These are phyloP conservation scores for Podospora bellae-mahoneyi DNA, from an alignment of 495 filamentous ascomycete species.

Conservation along the genomic window DNA sequence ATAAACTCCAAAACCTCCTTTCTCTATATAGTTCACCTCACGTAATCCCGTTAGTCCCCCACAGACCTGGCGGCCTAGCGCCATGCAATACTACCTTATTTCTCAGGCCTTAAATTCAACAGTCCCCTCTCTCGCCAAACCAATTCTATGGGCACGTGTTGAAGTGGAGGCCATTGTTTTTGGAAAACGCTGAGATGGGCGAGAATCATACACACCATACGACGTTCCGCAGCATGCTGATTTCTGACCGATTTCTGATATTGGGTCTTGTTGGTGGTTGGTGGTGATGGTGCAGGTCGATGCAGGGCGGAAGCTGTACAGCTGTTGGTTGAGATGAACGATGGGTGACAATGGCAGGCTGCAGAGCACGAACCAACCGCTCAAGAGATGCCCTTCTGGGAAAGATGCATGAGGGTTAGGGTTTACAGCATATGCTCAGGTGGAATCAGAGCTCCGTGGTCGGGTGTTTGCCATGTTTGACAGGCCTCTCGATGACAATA, in stretches of 20 bases:
- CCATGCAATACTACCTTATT: too few relatives aligned
- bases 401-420: neutral
- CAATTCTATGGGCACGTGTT: neutral
- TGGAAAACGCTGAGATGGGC: neutral
- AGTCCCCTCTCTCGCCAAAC: neutral
- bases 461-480: neutral
- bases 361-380: neutral
- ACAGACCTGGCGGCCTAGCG: too few relatives aligned
- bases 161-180: neutral
- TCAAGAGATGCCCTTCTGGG: neutral
- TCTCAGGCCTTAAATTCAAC: too few relatives aligned
- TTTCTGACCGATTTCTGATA: neutral
- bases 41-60: too few relatives aligned
- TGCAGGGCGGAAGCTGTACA: neutral
- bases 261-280: neutral
- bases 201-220: neutral
- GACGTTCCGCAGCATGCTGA: neutral
- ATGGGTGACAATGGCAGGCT: neutral
- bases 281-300: neutral
- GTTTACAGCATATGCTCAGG: neutral
- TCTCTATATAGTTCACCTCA: too few relatives aligned
- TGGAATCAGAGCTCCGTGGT: neutral
- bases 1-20: too few relatives aligned
- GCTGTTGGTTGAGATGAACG: neutral
- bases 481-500: neutral